These are phyloP conservation scores for Apiotrichum akiyoshidainum DNA, from an alignment of 1,284 basidiomycete genomes.

Conservation along the genomic window DNA sequence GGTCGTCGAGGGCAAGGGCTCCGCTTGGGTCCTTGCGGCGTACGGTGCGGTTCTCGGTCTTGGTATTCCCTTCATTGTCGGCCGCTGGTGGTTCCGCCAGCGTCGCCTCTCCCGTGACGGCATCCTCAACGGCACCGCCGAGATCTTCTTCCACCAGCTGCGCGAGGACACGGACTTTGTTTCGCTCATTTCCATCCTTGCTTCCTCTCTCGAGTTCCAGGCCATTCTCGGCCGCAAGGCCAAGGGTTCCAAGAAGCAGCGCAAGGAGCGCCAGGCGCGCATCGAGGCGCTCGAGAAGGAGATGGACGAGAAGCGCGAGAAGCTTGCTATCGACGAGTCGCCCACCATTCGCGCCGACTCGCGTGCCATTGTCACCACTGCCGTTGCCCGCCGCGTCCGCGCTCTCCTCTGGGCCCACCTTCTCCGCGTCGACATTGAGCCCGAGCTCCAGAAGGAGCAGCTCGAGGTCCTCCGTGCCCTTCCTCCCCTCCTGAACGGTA, in stretches of 20 bases:
- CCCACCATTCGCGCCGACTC: conserved; percentile 34
- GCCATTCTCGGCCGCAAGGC: conserved; percentile 31
- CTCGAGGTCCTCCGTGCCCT: conserved; percentile 64
- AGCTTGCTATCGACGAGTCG: conserved; percentile 37
- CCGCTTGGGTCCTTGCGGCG: conserved; percentile 79
- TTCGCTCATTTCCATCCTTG: conserved; percentile 71
- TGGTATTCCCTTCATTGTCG: conserved; percentile 80
- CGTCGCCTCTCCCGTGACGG: conserved; percentile 90
- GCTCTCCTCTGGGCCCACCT: conserved; percentile 83
- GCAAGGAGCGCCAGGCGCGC: conserved; percentile 51
- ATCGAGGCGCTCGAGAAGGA: conserved; percentile 61
- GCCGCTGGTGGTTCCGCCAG: conserved; percentile 97
- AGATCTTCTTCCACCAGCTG: conserved; percentile 82
- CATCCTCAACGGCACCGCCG: conserved; percentile 76
- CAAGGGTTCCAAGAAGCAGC: conserved; percentile 45
- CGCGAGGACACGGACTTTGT: conserved; percentile 74
- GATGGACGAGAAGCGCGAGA: conserved; percentile 56
- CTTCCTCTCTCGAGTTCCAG: conserved; percentile 66
- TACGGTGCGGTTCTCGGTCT: conserved; percentile 88
- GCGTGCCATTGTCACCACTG: conserved; percentile 33
- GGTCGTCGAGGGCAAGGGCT: conserved; percentile 90
- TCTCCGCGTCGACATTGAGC: conserved; percentile 66
- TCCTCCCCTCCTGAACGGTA: conserved; percentile 71
- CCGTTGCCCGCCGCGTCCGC: conserved; percentile 57
- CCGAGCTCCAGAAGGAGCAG: conserved; percentile 66